These are phyloP conservation scores for Gamarada debralockiae DNA, from an alignment of 495 filamentous ascomycete species.

Conservation along the genomic window DNA sequence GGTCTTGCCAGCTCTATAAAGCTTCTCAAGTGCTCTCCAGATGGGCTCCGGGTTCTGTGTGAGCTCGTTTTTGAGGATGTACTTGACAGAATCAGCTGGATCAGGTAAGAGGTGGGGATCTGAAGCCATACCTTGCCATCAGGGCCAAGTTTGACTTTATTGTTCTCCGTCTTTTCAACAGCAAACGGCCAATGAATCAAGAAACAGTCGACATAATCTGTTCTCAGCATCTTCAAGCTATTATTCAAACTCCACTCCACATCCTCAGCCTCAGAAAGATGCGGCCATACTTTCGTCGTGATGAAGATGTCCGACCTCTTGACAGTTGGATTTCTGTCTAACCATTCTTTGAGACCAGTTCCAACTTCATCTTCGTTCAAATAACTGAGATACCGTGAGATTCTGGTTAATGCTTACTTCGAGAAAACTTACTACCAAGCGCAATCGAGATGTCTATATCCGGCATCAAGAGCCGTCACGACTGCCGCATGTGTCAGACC, in stretches of 20 bases:
- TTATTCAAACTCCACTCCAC: slow-evolving; percentile 61
- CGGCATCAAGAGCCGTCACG: slow-evolving; percentile 48
- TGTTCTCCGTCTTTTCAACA: slow-evolving; percentile 45
- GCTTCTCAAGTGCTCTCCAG: slow-evolving; percentile 49
- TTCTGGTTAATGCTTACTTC: not conserved
- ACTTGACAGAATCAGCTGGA: slow-evolving; percentile 31
- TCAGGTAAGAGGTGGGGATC: slow-evolving; percentile 11
- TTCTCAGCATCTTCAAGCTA: slow-evolving; percentile 54
- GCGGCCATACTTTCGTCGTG: slow-evolving; percentile 64
- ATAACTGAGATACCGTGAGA: slow-evolving; percentile 37
- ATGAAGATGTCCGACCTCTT: slow-evolving; percentile 58
- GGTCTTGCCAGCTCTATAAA: slow-evolving; percentile 44
- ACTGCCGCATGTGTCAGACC: slow-evolving; percentile 59
- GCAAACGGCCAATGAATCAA: slow-evolving; percentile 38
- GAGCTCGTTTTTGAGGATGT: slow-evolving; percentile 24
- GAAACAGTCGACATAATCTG: slow-evolving; percentile 68
- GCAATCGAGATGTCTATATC: slow-evolving; percentile 69
- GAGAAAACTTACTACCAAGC: slow-evolving; percentile 45
- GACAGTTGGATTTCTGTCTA: slow-evolving; percentile 48
- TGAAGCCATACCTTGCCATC: slow-evolving; percentile 44
- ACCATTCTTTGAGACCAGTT: slow-evolving; percentile 52
- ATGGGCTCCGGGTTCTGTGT: slow-evolving; percentile 42
- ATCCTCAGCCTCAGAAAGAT: slow-evolving; percentile 51
- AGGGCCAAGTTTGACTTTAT: slow-evolving; percentile 47
- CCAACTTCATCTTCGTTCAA: slow-evolving; percentile 75